These are phyloP conservation scores for Ascochyta rabiei DNA, from an alignment of 2,329 filamentous ascomycete genomes.

Conservation along the genomic window DNA sequence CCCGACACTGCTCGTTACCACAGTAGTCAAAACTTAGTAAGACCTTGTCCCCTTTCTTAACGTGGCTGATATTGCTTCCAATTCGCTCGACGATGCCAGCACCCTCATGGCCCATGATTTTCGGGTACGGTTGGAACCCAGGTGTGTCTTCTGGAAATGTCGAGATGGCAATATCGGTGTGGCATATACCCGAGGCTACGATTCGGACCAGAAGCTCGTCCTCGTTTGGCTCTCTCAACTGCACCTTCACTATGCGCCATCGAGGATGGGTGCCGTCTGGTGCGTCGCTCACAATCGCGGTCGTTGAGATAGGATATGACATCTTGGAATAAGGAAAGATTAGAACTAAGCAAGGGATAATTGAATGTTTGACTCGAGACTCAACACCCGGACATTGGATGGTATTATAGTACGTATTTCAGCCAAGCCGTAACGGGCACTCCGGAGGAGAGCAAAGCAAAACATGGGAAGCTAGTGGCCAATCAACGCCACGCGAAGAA, in stretches of 20 bases:
- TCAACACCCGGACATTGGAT: background rate
- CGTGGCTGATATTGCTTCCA: constrained; percentile 51
- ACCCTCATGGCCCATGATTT: constrained; percentile 62
- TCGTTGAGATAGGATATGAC: constrained; percentile 19
- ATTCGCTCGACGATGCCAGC: constrained; percentile 57
- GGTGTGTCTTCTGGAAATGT: constrained; percentile 45
- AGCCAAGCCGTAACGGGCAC: background rate
- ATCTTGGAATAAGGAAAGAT: background rate
- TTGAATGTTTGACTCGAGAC: background rate
- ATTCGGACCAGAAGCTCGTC: constrained; percentile 62
- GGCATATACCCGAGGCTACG: constrained; percentile 61
- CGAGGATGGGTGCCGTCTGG: constrained; percentile 42
- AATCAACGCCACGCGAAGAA: background rate
- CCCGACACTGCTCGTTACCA: constrained; percentile 52
- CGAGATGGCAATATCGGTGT: constrained; percentile 59
- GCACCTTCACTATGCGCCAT: constrained; percentile 51
- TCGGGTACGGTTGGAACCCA: constrained; percentile 48
- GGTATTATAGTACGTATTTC: background rate
- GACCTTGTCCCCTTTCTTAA: constrained; percentile 54
- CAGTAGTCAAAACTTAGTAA: constrained; percentile 58
- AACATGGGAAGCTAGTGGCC: background rate
- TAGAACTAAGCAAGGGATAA: too few species aligned
- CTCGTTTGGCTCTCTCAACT: constrained; percentile 44
- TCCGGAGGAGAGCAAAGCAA: background rate
- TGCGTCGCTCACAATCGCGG: constrained; percentile 49